Base-by-base conservation (phyloP, 371 early-diverging fungal genomes). In the Mortierella sp. region DNA sequence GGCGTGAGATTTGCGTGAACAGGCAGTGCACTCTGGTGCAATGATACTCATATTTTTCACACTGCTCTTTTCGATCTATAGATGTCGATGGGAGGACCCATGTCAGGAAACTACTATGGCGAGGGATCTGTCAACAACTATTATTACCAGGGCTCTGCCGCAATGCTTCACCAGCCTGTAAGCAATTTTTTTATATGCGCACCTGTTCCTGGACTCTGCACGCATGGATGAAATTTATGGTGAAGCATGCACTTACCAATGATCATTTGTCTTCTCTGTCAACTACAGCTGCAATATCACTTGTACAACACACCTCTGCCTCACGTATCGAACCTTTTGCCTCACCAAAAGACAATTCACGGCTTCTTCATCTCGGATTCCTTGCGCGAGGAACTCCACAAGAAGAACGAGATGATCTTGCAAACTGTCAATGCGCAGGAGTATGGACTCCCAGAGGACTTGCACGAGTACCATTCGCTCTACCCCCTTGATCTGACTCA, bases 401-500 rank as follows among this genome's bases (percentile, higher is more conserved):
- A 90, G 64, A 88, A 94, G 68, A 94, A 90, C 48, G 95, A 95
- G 79, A 92, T 93, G 52, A 82, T 88, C 13, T 79, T 90, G n/a
- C 86, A 90, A 69, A 86, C 91, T 13, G 85, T 91, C 48, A 90
- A 92, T 70, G 92, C 91, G 0, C 84, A 80, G 45, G 93, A 91
- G 16, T 85, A 86, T 52, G 88, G 87, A 5, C 78, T 95, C 8
- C 98, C 97, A 1, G 85, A 87, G 26, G 93, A 94, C 74, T 78
- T 97, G 13, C 93, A 95, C 87, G 91, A 90, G 29, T 97, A 96
- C 86, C 94, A 95, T 79, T 93, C 96, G 11, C 88, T 98, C 44
- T 93, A 86, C 73, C 96, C 95, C 16, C 87, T 96, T 44, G 96
- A 96, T 19, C 79, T 86, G 39, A 80, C 82, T 9, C 79, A 78